Base-by-base conservation (phyloP, 2,329 filamentous ascomycete species). In the Alternaria sp. region DNA sequence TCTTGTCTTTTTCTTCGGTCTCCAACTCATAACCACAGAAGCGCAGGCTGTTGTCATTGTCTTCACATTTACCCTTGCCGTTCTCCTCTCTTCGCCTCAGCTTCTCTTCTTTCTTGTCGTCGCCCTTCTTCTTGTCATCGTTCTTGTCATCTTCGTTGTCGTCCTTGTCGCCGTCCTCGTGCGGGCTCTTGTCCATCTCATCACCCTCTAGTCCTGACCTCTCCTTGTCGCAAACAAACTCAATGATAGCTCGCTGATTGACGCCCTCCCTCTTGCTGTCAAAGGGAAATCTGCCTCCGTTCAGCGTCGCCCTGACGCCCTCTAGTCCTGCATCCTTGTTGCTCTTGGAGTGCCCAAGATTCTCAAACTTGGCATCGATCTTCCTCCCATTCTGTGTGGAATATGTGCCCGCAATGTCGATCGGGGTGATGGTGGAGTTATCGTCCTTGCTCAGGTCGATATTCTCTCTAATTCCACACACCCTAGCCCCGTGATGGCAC, bases 171-270 rank as follows among this genome's bases (percentile, higher is more conserved):
- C 82, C 75, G 29, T 63, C 49, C 63, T 87, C 85, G 65, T 85
- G 80, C 57, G 89, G 86, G 50, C 84, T 81, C 1, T 83, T 76
- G 42, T 84, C 81, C 74, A 84, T 86, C 69, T 90, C 87, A 65
- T 86, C 86, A 63, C 83, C 79, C 58, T 97, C 93, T 6, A 89
- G 84, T 0, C 93, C 93, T 8, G 88, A 88, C 66, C 85, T 84
- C 2, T 89, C 83, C 29, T 79, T 81, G 72, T 96, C 90, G 79
- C 95, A 99, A 21, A 93, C 75, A 68, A 98, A 93, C 70, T 96
- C 91, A 53, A 98, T 86, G 9, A 96, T 84, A 3, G 93, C 91
- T 71, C 87, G 88, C 76, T 96, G 90, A 59, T 86, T 81, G 28
- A 69, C 73, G 57, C 71, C 80, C 6, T 83, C 81, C 48, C 83